A percentile compares a stretch with the other conserved stretches of the same genome.
These are phyloP conservation scores for Eucalyptus erythrocorys DNA, from an alignment of 345 rosid genomes.

Conservation along the genomic window DNA sequence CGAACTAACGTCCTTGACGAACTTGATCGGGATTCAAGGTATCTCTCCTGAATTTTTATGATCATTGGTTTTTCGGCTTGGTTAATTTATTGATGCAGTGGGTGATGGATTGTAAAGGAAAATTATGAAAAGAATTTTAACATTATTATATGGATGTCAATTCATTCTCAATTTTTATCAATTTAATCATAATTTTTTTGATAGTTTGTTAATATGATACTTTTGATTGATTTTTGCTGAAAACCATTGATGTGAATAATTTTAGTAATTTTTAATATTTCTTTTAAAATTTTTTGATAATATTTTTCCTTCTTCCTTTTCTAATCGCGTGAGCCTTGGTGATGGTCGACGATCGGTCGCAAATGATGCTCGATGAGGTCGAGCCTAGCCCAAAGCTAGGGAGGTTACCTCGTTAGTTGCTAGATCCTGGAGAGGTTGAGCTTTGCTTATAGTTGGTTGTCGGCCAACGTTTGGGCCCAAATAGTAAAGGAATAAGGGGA, in stretches of 20 bases:
- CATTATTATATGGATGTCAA: fast-evolving
- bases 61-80: background rate
- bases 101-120: fast-evolving
- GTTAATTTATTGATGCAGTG: background rate
- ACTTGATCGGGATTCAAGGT: background rate
- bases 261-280: fast-evolving
- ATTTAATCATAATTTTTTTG: fast-evolving
- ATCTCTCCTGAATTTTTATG: background rate
- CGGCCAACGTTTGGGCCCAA: fast-evolving
- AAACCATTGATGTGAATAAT: fast-evolving
- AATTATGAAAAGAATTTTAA: fast-evolving
- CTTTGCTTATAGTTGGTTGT: background rate
- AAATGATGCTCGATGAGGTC: too few relatives aligned
- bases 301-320: too few relatives aligned
- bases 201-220: fast-evolving
- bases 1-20: background rate
- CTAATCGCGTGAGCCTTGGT: too few relatives aligned
- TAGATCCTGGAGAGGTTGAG: fast-evolving
- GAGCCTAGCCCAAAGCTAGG: background rate
- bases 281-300: too few relatives aligned
- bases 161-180: fast-evolving
- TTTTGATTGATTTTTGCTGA: fast-evolving
- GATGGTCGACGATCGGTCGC: fast-evolving
- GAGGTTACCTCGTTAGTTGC: fast-evolving
- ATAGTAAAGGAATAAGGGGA: fast-evolving